Evolutionary conservation across 371 early-diverging fungal species (phyloP), one percentile per base, ranked within the genome.

Genomic region (Lichtheimia ramosa): DNA sequence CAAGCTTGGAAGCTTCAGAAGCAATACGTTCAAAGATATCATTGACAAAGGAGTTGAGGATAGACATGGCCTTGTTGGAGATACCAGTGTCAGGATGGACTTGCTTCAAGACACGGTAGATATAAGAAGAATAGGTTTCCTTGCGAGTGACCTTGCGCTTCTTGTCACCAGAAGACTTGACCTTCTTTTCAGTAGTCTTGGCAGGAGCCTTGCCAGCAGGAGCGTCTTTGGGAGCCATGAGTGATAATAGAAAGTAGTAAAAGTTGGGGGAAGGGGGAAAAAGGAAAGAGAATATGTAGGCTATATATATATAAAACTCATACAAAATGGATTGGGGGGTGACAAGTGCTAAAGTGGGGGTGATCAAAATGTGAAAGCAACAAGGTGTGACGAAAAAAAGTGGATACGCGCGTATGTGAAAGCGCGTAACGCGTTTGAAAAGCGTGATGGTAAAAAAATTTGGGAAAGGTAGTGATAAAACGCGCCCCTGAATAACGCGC

Each of bases 181-280:
- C 73, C 75, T 75, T 78, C 75, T 83, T 77, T 62, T 74, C 78
- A 25, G 73, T 61, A 57, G 82, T 79, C 78, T 87, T 84, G 66
- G 85, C 86, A 54, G 89, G 88, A 43, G 86, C 85, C 85, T 89
- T 90, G 59, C 84, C 88, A 68, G 86, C 73, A 68, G 46, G 46
- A n/a, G n/a, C 21, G 58, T 74, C 76, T 72, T 81, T 83, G 70
- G 79, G 79, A 56, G 76, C 70, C 82, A 80, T 81, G 69, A 50
- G n/a, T 10, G 10, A 34, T 34, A 8, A 34, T 34, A 27, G 7
- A 52, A 51, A 59, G 63, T 53, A 43, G 67, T 56, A 63, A 62
- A 64, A 50, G 18, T 34, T 28, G 49, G 58, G 58, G 58, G 43
- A 24, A 46, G 41, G 41, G 49, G 46, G 46, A 46, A 21, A 21